phyloP scores from a whole-genome alignment of 768 basidiomycete genomes.

The Cystobasidium tubakii region DNA sequence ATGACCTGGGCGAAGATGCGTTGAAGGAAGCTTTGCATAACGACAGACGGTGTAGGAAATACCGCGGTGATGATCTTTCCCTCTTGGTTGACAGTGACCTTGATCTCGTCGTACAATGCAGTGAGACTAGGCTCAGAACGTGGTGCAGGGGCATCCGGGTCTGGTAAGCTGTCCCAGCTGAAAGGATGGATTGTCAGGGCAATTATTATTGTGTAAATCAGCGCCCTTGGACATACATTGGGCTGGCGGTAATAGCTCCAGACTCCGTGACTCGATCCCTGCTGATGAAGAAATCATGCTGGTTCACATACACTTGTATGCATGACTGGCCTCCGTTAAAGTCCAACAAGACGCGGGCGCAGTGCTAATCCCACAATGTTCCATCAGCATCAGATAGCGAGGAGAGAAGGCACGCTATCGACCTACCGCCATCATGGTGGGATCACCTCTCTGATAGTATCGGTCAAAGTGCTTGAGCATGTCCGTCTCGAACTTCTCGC shows the following conservation, averaged over 20 bases:
- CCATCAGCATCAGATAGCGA: slow-evolving; percentile 2
- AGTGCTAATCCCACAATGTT: slow-evolving; percentile 60
- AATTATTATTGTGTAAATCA: not conserved
- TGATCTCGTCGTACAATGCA: slow-evolving; percentile 77
- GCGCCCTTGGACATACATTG: slow-evolving; percentile 38
- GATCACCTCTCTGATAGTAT: slow-evolving; percentile 93
- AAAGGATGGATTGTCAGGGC: not conserved
- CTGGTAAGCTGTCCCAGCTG: slow-evolving; percentile 75
- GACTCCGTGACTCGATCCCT: slow-evolving; percentile 66
- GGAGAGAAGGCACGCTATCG: not conserved
- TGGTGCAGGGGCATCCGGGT: slow-evolving; percentile 72
- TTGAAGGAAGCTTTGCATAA: slow-evolving; percentile 97
- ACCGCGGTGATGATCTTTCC: slow-evolving; percentile 97
- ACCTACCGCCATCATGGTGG: slow-evolving; percentile 95
- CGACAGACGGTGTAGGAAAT: slow-evolving; percentile 89
- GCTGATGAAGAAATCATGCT: slow-evolving; percentile 96
- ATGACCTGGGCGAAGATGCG: slow-evolving; percentile 89
- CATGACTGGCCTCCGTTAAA: slow-evolving; percentile 97
- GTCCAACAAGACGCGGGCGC: slow-evolving; percentile 89
- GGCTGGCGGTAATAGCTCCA: slow-evolving; percentile 53
- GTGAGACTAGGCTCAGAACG: slow-evolving; percentile 70
- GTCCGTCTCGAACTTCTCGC: slow-evolving; percentile 98
- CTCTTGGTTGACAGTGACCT: slow-evolving; percentile 85
- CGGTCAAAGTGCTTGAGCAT: slow-evolving; percentile 92
- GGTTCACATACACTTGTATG: slow-evolving; percentile 97